phyloP scores from a whole-genome alignment of 73 alveolate genomes.

The Uronychia binucleata region DNA sequence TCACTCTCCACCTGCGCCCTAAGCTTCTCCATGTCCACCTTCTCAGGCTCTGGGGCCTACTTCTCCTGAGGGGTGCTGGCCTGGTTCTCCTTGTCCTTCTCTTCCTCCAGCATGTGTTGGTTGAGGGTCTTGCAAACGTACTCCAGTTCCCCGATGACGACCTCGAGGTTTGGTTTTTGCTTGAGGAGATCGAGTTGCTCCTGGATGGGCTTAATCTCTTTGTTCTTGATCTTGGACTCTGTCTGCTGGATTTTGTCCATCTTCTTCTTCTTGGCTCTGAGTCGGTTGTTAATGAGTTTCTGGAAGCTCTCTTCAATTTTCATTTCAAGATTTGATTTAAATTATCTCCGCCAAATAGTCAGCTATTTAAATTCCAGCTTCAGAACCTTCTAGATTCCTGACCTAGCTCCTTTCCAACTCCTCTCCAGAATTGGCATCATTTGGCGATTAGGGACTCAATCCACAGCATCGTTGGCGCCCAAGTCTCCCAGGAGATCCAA shows the following conservation, averaged over 20 bases:
- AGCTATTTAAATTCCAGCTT: neutral
- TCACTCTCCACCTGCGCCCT: neutral
- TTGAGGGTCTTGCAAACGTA: neutral
- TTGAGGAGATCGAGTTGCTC: constrained; percentile 30
- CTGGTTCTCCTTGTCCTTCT: neutral
- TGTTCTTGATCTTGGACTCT: constrained; percentile 27
- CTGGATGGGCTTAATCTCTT: constrained; percentile 42
- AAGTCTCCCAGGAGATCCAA: too few species aligned
- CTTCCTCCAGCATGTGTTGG: neutral
- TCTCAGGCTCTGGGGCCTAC: neutral
- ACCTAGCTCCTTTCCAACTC: neutral
- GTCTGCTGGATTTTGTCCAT: constrained; percentile 38
- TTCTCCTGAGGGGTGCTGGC: neutral
- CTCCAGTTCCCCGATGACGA: neutral
- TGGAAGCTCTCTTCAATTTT: constrained; percentile 7
- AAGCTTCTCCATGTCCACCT: neutral
- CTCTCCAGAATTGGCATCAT: too few species aligned
- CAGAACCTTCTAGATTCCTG: neutral
- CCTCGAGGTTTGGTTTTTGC: neutral
- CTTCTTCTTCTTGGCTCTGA: constrained; percentile 60
- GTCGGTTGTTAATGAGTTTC: constrained; percentile 23
- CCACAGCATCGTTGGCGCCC: too few species aligned
- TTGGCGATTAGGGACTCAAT: too few species aligned
- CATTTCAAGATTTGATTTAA: neutral
- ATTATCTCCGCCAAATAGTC: neutral